Percentiles rank a stretch among this genome's conserved stretches.
Evolutionary conservation across 2,329 filamentous ascomycete genomes (phyloP).

Genomic region (Magnaporthiopsis poae): DNA sequence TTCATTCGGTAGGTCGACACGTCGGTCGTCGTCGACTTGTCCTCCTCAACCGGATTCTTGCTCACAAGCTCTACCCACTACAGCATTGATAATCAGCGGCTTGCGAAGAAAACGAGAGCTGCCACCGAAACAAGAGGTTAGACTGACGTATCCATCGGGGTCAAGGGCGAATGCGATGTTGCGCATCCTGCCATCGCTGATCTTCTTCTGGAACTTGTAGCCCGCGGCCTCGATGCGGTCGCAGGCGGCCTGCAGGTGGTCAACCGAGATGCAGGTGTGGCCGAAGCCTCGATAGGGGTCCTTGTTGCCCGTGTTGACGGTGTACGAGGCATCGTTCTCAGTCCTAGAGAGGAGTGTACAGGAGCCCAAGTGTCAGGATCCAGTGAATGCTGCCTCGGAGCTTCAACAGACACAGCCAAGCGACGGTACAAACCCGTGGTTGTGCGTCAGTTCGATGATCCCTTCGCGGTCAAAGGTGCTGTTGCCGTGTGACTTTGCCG

Average conservation of each 20-base stretch:
- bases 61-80: conserved; percentile 71
- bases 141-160: conserved; percentile 58
- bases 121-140: background rate
- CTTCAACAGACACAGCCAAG: background rate
- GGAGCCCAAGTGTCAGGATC: no score
- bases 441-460: conserved; percentile 74
- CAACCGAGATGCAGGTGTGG: conserved; percentile 74
- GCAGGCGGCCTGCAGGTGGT: conserved; percentile 82
- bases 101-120: background rate
- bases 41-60: conserved; percentile 60
- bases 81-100: background rate
- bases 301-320: conserved; percentile 78
- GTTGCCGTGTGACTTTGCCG: conserved; percentile 62
- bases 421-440: conserved; percentile 20
- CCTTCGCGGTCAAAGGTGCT: conserved; percentile 74
- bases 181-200: conserved; percentile 77
- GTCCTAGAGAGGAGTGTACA: conserved; percentile 46
- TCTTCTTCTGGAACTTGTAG: conserved; percentile 90
- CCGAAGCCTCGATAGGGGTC: conserved; percentile 78
- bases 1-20: conserved; percentile 69
- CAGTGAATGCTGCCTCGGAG: background rate
- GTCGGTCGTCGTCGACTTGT: conserved; percentile 63
- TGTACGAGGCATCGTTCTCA: conserved; percentile 72
- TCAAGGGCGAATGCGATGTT: conserved; percentile 85
- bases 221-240: conserved; percentile 79